A percentile compares a stretch with the other conserved stretches of the same genome.
phyloP scores from a whole-genome alignment of 108 stramenopile species.

The Cylindrotheca closterium region DNA sequence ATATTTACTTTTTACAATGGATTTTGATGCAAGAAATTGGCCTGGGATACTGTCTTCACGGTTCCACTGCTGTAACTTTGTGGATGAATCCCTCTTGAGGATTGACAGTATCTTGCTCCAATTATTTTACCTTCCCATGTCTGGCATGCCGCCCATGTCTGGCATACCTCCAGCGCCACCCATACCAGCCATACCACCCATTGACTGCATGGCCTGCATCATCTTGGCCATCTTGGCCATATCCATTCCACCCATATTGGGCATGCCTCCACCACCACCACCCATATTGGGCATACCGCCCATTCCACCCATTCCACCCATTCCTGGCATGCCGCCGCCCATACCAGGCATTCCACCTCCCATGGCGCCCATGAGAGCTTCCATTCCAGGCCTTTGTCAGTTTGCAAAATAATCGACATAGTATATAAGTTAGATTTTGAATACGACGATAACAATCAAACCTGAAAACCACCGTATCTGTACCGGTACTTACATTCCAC shows the following conservation, averaged over 20 bases:
- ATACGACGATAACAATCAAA: too few relatives aligned
- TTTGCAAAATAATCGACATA: too few relatives aligned
- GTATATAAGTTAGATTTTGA: too few relatives aligned
- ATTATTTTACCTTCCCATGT: constrained; percentile 49
- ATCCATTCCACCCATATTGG: constrained; percentile 46
- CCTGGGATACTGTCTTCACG: constrained; percentile 12
- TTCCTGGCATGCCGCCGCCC: constrained; percentile 55
- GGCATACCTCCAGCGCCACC: constrained; percentile 1
- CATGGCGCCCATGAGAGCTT: constrained; percentile 32
- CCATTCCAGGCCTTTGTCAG: neutral
- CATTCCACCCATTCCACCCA: constrained; percentile 57
- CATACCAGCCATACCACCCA: constrained; percentile 17
- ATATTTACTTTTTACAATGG: constrained; percentile 2
- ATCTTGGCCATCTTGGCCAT: constrained; percentile 43
- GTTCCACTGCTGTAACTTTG: too few relatives aligned
- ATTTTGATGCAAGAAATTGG: constrained; percentile 5
- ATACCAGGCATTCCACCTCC: constrained; percentile 57
- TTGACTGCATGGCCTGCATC: constrained; percentile 41
- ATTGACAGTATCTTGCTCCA: constrained; percentile 65
- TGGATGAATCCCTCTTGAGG: too few relatives aligned
- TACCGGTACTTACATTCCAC: too few relatives aligned
- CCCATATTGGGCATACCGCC: constrained; percentile 47
- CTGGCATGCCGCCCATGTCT: constrained; percentile 21
- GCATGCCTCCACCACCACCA: constrained; percentile 43
- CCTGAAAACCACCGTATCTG: too few relatives aligned